Percentiles rank a stretch among this genome's conserved stretches.
Conservation (phyloP, 331 rosid species). For the Erythrophleum ivorense region DNA sequence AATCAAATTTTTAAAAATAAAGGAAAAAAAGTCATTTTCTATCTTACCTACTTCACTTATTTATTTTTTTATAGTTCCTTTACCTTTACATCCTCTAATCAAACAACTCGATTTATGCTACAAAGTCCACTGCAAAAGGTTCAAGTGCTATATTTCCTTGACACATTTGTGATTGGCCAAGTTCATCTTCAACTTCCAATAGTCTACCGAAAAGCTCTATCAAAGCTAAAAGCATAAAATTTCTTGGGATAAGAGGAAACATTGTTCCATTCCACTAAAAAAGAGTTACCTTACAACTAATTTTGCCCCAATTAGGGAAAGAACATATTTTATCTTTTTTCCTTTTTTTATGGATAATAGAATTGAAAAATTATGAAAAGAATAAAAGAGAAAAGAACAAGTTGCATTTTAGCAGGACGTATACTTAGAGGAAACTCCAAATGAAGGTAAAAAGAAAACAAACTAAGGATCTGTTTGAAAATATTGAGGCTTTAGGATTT, state of each 20-base stretch:
- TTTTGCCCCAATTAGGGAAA: not conserved
- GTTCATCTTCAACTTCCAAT: not conserved
- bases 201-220: not conserved
- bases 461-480: too few relatives aligned
- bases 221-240: not conserved
- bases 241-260: not conserved
- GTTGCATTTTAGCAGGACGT: not conserved
- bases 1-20: too few relatives aligned
- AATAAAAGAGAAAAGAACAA: not conserved
- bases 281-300: not conserved
- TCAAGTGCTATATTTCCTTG: not conserved
- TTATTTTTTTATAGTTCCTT: too few relatives aligned
- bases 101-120: not conserved
- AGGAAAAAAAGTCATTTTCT: too few relatives aligned
- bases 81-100: too few relatives aligned
- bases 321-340: not conserved
- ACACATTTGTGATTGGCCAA: not conserved
- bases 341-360: not conserved
- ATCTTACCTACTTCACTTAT: too few relatives aligned
- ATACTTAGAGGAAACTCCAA: not conserved
- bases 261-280: not conserved
- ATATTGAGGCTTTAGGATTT: too few relatives aligned
- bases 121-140: not conserved
- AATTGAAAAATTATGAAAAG: not conserved
- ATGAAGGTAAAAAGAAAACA: not conserved